Percentiles rank a stretch among this genome's conserved stretches.
These are phyloP conservation scores for Cyathus striatus DNA, from an alignment of 768 basidiomycete genomes.

Conservation along the genomic window DNA sequence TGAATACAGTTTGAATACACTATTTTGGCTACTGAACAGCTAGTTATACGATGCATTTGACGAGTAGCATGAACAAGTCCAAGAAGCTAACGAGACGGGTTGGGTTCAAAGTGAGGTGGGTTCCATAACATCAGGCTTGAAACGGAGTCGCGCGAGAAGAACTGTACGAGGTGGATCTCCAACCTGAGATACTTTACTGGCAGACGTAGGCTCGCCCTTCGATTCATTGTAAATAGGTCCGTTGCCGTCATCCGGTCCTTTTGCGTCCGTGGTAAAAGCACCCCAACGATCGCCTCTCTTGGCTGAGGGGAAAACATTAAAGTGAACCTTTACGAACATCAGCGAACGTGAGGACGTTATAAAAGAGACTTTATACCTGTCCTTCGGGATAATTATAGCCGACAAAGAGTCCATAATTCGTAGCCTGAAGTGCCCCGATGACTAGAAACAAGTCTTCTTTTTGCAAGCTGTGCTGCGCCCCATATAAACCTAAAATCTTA, in stretches of 20 bases:
- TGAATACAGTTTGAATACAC: no score
- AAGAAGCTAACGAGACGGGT: no score
- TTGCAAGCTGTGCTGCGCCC: slow-evolving; percentile 37
- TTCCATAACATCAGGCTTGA: slow-evolving; percentile 38
- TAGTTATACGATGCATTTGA: no score
- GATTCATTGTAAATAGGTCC: slow-evolving; percentile 32
- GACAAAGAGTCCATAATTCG: slow-evolving; percentile 72
- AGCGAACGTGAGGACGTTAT: not conserved
- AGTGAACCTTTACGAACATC: slow-evolving; percentile 29
- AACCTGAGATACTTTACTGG: slow-evolving; percentile 36
- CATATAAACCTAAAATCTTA: slow-evolving; percentile 54
- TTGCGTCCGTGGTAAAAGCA: slow-evolving; percentile 39
- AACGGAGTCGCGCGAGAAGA: slow-evolving; percentile 44
- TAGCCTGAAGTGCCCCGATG: slow-evolving; percentile 65
- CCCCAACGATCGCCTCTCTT: slow-evolving; percentile 51
- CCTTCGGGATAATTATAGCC: slow-evolving; percentile 65
- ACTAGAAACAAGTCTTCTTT: slow-evolving; percentile 61
- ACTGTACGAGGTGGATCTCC: slow-evolving; percentile 37
- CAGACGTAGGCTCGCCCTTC: slow-evolving; percentile 14
- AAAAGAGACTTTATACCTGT: slow-evolving; percentile 24
- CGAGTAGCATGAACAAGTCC: no score
- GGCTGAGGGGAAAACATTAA: slow-evolving; percentile 45
- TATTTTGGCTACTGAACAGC: no score
- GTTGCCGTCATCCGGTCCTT: slow-evolving; percentile 20
- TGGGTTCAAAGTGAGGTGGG: slow-evolving; percentile 38